Conservation (phyloP, 257 asterid species). For the Striga asiatica region DNA sequence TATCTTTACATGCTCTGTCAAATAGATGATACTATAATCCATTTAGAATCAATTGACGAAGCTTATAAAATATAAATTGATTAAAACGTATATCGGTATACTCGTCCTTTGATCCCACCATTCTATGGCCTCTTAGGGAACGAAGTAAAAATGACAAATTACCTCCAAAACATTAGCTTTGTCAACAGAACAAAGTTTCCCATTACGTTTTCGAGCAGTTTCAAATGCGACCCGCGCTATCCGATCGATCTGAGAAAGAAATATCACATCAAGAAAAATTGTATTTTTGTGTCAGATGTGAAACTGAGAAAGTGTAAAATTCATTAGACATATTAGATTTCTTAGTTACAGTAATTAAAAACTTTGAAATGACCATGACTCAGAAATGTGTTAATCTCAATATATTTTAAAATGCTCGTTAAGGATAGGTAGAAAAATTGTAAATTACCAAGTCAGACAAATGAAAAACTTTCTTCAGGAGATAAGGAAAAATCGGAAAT, state of each 20-base stretch:
- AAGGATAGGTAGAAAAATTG: not conserved
- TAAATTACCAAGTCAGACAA: not conserved
- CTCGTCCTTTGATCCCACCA: not conserved
- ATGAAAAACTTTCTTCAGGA: not conserved
- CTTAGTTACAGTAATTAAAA: not conserved
- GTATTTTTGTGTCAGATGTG: not conserved
- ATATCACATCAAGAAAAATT: conserved; percentile 5
- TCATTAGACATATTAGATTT: not conserved
- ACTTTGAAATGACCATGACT: not conserved
- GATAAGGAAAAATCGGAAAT: not conserved
- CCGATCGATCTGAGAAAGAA: conserved; percentile 66
- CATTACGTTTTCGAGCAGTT: conserved; percentile 81
- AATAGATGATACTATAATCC: not conserved
- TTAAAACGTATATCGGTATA: not conserved
- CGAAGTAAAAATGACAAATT: not conserved
- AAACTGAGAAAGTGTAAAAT: not conserved
- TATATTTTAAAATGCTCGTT: not conserved
- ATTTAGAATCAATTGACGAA: not conserved
- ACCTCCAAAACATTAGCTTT: conserved; percentile 99
- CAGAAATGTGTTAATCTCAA: not conserved
- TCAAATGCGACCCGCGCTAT: conserved; percentile 95
- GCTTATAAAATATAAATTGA: not conserved
- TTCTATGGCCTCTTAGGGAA: too few relatives aligned
- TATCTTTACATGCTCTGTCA: not conserved
- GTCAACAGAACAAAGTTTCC: conserved; percentile 92